These are phyloP conservation scores for Plasmopara halstedii DNA, from an alignment of 352 stramenopile species.

Conservation along the genomic window DNA sequence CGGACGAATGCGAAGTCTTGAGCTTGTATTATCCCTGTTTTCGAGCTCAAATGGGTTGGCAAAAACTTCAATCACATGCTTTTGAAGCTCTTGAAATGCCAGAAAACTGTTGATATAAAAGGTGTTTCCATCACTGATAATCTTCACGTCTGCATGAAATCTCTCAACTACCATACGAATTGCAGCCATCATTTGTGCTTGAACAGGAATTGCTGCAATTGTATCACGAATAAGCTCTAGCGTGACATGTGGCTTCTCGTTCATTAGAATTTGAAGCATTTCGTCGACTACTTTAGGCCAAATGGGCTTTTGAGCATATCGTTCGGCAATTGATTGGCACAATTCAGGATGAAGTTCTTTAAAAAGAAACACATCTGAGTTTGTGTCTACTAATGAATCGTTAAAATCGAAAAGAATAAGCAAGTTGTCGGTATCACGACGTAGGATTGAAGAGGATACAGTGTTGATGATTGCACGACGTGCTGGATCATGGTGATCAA, in stretches of 20 bases:
- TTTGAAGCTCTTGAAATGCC: conserved; percentile 19
- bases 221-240: conserved; percentile 25
- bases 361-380: conserved; percentile 64
- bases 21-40: conserved; percentile 4
- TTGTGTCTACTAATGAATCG: conserved; percentile 41
- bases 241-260: conserved; percentile 31
- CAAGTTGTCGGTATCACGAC: conserved; percentile 1
- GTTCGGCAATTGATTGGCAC: conserved; percentile 19
- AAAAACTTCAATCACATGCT: conserved; percentile 35
- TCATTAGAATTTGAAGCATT: conserved; percentile 31
- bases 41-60: conserved; percentile 44
- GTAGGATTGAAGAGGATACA: background rate
- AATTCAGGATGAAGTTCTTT: conserved; percentile 48
- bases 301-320: conserved; percentile 18
- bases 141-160: conserved; percentile 35
- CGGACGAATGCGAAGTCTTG: conserved; percentile 30
- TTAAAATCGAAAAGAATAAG: conserved; percentile 44
- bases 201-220: conserved; percentile 45
- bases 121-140: conserved; percentile 72
- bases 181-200: conserved; percentile 57
- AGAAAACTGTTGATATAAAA: conserved; percentile 76
- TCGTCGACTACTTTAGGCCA: conserved; percentile 61
- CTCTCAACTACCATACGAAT: conserved; percentile 35
- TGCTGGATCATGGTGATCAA: conserved; percentile 8
- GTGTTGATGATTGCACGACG: background rate